Evolutionary conservation across 2,329 filamentous ascomycete species (phyloP), one percentile per base, ranked within the genome.

Genomic region (Colletotrichum sp.): DNA sequence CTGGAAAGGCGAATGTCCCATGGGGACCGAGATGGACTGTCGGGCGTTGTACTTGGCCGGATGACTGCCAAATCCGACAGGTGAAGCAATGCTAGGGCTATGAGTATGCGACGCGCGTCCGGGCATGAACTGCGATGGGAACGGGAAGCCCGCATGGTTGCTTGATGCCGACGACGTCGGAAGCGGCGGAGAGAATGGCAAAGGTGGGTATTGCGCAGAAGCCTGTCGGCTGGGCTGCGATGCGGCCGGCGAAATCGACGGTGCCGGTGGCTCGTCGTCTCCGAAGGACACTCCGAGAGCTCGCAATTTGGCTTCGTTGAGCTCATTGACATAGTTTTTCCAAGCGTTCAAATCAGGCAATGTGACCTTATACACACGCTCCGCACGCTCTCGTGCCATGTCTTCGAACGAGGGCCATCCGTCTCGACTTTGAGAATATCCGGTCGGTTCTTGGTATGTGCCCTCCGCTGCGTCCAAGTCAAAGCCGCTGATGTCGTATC

Each of bases 261-360:
- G 86, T 6, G 90, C 87, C 76, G 90, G 86, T 13, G 92, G 91
- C 68, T 97, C 95, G 8, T 95, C 93, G 65, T 94, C 92, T 44
- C 93, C 94, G 76, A 95, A 90, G 22, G 92, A 96, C 15, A 98
- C 97, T 78, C 97, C 97, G 71, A 99, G 89, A 67, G 96, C 96
- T 77, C 96, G 93, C 68, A 99, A 89, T 86, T 98, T 99, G 76
- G 96, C 95, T 86, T 99, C 97, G 79, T 95, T 93, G 44, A 98
- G 87, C 79, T 94, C 93, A 71, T 94, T 91, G 74, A 96, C 94
- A 83, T 98, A 98, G 30, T 92, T 88, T 81, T 95, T 94, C 91
- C 91, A 92, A 2, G 90, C 89, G 82, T 93, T 92, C 77, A 94
- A 85, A 80, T 95, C 93, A 3, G 95, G 94, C 75, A 97, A 88